Percentiles rank a stretch among this genome's conserved stretches.
These are phyloP conservation scores for Cynara cardunculus DNA, from an alignment of 129 eudicot genomes.

Conservation along the genomic window DNA sequence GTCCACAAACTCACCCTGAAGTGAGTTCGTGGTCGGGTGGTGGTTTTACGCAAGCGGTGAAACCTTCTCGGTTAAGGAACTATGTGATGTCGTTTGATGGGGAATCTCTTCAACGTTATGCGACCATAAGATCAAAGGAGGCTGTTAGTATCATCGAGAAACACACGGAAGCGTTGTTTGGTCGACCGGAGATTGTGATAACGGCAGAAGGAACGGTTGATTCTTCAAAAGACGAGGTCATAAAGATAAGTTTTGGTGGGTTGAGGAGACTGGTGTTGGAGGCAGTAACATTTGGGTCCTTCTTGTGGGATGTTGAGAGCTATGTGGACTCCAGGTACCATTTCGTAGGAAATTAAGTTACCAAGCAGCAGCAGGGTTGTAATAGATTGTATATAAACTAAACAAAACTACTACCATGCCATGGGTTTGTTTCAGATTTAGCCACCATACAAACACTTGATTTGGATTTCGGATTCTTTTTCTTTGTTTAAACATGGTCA, in stretches of 20 bases:
- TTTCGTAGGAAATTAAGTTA: slow-evolving; percentile 51
- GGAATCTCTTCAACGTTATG: slow-evolving; percentile 78
- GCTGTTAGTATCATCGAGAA: slow-evolving; percentile 83
- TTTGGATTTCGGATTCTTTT: no score
- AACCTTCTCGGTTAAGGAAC: slow-evolving; percentile 60
- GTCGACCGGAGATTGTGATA: slow-evolving; percentile 77
- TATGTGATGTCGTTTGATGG: slow-evolving; percentile 89
- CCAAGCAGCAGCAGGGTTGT: no score
- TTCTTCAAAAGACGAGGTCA: slow-evolving; percentile 70
- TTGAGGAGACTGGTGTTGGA: slow-evolving; percentile 78
- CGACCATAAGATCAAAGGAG: slow-evolving; percentile 80
- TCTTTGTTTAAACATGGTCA: not conserved
- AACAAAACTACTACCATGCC: not conserved
- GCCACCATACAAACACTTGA: no score
- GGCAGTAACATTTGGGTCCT: slow-evolving; percentile 95
- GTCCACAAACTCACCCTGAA: slow-evolving; percentile 55
- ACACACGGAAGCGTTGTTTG: slow-evolving; percentile 93
- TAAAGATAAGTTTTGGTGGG: slow-evolving; percentile 81
- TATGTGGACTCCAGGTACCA: slow-evolving; percentile 78
- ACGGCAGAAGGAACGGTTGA: slow-evolving; percentile 79
- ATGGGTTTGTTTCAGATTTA: not conserved
- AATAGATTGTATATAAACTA: slow-evolving; percentile 35
- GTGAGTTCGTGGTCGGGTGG: slow-evolving; percentile 47
- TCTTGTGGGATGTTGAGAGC: slow-evolving; percentile 98
- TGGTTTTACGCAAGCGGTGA: slow-evolving; percentile 47